Conservation (phyloP, 768 basidiomycete species). For the Leccinum subtestaceum region DNA sequence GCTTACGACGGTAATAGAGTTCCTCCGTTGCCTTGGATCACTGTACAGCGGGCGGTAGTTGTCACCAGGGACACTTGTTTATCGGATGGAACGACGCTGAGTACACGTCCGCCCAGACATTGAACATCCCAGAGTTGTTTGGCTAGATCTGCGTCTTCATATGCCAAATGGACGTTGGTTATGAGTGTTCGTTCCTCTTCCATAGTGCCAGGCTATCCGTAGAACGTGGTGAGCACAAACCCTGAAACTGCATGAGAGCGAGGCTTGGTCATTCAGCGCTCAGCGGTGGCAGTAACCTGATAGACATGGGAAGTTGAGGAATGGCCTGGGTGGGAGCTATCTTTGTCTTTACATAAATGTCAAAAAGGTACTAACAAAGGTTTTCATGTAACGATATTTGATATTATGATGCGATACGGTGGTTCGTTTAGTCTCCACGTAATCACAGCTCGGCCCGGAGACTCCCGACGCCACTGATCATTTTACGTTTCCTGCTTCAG, state of each 20-base stretch:
- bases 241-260: too few relatives aligned
- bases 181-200: slow-evolving; percentile 13
- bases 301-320: too few relatives aligned
- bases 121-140: slow-evolving; percentile 33
- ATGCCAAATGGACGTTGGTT: slow-evolving; percentile 31
- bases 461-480: too few relatives aligned
- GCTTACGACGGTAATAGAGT: slow-evolving; percentile 35
- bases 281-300: neutral
- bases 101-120: slow-evolving; percentile 30
- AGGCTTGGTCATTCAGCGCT: neutral
- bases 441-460: too few relatives aligned
- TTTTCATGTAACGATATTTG: too few relatives aligned
- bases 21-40: slow-evolving; percentile 27
- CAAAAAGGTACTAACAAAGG: too few relatives aligned
- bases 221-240: neutral
- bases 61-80: neutral
- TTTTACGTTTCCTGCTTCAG: too few relatives aligned
- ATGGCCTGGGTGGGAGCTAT: too few relatives aligned
- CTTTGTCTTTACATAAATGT: too few relatives aligned
- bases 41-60: neutral
- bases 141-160: slow-evolving; percentile 25
- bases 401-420: too few relatives aligned
- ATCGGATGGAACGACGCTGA: slow-evolving; percentile 20
- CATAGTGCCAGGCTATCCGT: neutral
- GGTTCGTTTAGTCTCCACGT: too few relatives aligned